A percentile compares a stretch with the other conserved stretches of the same genome.
Evolutionary conservation across 345 rosid genomes (phyloP).

Genomic region (Dimocarpus longan): DNA sequence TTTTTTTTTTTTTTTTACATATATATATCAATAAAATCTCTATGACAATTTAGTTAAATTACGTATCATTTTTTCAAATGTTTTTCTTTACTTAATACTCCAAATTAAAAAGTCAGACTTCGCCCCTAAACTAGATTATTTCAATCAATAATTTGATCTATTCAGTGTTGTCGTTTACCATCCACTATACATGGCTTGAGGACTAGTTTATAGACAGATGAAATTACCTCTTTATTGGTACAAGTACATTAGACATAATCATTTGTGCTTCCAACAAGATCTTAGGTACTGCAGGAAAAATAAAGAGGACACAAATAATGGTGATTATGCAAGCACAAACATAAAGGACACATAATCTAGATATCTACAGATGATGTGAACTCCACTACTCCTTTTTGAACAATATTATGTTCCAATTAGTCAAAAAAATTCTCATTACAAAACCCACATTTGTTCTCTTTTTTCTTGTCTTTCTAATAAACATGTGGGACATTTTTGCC

Average conservation of each 20-base stretch:
- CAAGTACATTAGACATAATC: conserved; percentile 5
- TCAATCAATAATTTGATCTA: background rate
- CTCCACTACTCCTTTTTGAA: conserved; percentile 10
- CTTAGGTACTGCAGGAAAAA: background rate
- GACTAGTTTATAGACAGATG: too few species aligned
- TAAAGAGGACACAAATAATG: background rate
- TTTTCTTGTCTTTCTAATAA: background rate
- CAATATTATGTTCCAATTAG: background rate
- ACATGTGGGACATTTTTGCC: background rate
- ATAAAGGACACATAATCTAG: background rate
- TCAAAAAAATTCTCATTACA: background rate
- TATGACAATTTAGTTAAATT: too few species aligned
- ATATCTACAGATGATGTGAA: conserved; percentile 13
- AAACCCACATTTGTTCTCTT: background rate
- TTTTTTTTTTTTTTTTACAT: too few species aligned
- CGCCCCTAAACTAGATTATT: background rate
- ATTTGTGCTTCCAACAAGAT: conserved; percentile 7
- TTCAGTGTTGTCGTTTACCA: background rate
- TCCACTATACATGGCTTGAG: background rate
- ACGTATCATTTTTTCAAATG: too few species aligned
- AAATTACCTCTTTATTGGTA: background rate
- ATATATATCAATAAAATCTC: background rate
- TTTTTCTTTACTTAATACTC: too few species aligned
- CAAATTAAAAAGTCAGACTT: too few species aligned
- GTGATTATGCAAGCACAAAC: conserved; percentile 5